Conservation (phyloP, 768 basidiomycete genomes). For the Boletus barrowsii region DNA sequence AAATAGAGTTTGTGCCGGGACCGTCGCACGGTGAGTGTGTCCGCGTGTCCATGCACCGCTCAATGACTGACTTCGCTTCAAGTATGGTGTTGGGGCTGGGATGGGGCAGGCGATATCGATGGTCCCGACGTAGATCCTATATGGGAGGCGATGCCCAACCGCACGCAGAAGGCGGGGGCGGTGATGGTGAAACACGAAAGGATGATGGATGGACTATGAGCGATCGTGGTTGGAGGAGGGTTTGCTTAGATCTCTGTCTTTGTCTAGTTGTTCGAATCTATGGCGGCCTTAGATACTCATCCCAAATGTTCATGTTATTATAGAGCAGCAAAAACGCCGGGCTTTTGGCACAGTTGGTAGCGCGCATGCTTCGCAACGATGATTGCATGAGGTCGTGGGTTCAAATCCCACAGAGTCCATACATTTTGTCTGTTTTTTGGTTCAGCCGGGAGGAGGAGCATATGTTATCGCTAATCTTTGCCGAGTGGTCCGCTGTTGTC, state of each 20-base stretch:
- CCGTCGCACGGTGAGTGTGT: constrained; percentile 70
- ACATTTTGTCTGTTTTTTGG: neutral
- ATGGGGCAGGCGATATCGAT: constrained; percentile 96
- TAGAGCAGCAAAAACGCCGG: constrained; percentile 12
- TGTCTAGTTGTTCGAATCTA: neutral
- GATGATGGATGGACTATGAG: constrained; percentile 25
- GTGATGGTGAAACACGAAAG: constrained; percentile 74
- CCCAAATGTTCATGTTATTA: neutral
- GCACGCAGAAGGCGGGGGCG: constrained; percentile 51
- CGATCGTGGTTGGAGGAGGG: neutral
- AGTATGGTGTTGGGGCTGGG: constrained; percentile 99
- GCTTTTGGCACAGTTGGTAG: constrained; percentile 52
- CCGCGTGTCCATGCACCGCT: neutral
- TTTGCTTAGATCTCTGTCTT: constrained; percentile 16
- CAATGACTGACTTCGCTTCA: constrained; percentile 8
- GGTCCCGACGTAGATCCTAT: constrained; percentile 98
- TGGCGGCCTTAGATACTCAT: neutral
- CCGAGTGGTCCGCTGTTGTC: too few relatives aligned
- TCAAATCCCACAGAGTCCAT: constrained; percentile 35
- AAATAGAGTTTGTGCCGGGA: constrained; percentile 72
- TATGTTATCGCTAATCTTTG: too few relatives aligned
- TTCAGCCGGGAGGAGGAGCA: too few relatives aligned
- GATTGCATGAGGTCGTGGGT: constrained; percentile 34
- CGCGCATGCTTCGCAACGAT: constrained; percentile 31
- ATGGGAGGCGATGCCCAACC: constrained; percentile 84